These are phyloP conservation scores for Phytophthora pseudosyringae DNA, from an alignment of 352 stramenopile species.

Conservation along the genomic window DNA sequence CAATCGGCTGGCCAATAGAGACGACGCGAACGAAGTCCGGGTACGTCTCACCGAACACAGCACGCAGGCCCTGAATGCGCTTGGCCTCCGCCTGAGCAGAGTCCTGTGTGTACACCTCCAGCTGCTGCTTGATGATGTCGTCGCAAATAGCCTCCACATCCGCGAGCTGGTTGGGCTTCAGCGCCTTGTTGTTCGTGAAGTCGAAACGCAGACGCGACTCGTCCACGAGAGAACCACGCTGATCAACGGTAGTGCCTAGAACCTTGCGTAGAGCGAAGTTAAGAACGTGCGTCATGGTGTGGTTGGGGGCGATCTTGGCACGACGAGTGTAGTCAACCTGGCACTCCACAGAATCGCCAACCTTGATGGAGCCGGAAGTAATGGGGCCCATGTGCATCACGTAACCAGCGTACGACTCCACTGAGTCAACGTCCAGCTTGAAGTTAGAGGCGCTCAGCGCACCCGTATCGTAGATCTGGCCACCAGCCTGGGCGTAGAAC, in stretches of 20 bases:
- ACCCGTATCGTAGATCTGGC: conserved; percentile 96
- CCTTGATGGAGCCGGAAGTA: conserved; percentile 67
- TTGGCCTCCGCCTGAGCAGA: conserved; percentile 95
- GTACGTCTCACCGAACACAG: conserved; percentile 99
- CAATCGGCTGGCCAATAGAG: conserved; percentile 90
- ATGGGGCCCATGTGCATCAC: conserved; percentile 95
- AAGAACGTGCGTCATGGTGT: conserved; percentile 99
- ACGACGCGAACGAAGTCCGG: conserved; percentile 98
- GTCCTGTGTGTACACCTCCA: conserved; percentile 93
- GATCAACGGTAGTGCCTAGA: conserved; percentile 94
- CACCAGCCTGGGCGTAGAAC: conserved; percentile 98
- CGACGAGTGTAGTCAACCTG: conserved; percentile 96
- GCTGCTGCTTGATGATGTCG: conserved; percentile 87
- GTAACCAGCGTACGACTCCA: conserved; percentile 96
- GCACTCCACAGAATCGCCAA: conserved; percentile 88
- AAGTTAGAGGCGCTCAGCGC: conserved; percentile 60
- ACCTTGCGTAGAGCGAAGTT: conserved; percentile 98
- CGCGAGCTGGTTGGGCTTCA: conserved; percentile 92
- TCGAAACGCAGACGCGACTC: conserved; percentile 98
- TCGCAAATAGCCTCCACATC: conserved; percentile 89
- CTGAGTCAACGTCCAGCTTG: conserved; percentile 85
- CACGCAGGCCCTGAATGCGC: conserved; percentile 95
- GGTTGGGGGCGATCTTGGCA: conserved; percentile 96
- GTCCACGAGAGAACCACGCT: conserved; percentile 97
- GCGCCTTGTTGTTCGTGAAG: conserved; percentile 97